A percentile compares a stretch with the other conserved stretches of the same genome.
Evolutionary conservation across 1,284 basidiomycete genomes (phyloP).

Genomic region (Ustilago shanxiensis): DNA sequence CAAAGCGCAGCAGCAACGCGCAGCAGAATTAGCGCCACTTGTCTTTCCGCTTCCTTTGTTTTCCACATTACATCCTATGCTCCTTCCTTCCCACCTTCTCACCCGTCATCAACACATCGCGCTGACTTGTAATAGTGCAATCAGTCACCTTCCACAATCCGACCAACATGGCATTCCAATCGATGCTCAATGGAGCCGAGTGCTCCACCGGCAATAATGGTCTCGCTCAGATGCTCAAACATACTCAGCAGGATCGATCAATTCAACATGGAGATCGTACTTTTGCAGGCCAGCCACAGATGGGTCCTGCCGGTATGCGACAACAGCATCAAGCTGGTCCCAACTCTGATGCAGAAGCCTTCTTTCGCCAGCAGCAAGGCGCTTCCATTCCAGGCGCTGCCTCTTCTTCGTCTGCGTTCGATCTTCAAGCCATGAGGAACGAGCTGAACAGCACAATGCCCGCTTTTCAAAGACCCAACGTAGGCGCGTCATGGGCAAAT

Average conservation of each 20-base stretch:
- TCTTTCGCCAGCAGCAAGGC: slow-evolving; percentile 59
- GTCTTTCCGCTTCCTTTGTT: not conserved
- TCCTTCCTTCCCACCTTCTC: not conserved
- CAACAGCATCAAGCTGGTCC: slow-evolving; percentile 46
- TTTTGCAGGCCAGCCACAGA: slow-evolving; percentile 40
- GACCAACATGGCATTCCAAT: slow-evolving; percentile 70
- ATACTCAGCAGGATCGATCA: slow-evolving; percentile 89
- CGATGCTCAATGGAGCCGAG: slow-evolving; percentile 88
- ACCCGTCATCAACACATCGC: slow-evolving; percentile 4
- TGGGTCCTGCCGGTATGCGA: slow-evolving; percentile 38
- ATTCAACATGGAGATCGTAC: slow-evolving; percentile 74
- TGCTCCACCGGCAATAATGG: slow-evolving; percentile 88
- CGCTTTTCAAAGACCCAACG: slow-evolving; percentile 32
- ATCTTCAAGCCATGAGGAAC: slow-evolving; percentile 59
- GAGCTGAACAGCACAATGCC: slow-evolving; percentile 41
- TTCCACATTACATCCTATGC: no score
- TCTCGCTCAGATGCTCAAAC: slow-evolving; percentile 88
- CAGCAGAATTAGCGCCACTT: not conserved
- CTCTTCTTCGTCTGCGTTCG: slow-evolving; percentile 47
- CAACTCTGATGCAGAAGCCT: slow-evolving; percentile 61
- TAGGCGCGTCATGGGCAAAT: slow-evolving; percentile 54
- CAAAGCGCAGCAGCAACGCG: not conserved
- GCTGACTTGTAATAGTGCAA: not conserved
- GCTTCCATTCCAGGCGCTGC: slow-evolving; percentile 29
- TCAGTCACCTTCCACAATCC: not conserved